Percentiles rank a stretch among this genome's conserved stretches.
These are phyloP conservation scores for Teratosphaeria zuluensis DNA, from an alignment of 2,329 filamentous ascomycete genomes.

Conservation along the genomic window DNA sequence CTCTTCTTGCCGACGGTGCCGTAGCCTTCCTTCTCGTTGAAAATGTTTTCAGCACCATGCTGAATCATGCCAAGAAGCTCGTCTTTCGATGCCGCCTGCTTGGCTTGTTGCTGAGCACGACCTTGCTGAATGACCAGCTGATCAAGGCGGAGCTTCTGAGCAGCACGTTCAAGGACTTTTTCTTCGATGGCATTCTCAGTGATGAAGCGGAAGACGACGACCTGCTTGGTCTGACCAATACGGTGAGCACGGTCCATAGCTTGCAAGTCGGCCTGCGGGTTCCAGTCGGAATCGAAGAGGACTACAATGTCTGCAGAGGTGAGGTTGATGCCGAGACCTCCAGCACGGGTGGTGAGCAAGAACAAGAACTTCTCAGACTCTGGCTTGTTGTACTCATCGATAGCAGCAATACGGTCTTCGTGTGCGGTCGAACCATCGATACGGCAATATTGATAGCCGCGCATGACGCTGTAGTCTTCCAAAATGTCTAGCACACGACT, in stretches of 20 bases:
- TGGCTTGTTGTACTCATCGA: conserved; percentile 96
- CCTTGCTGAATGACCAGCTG: conserved; percentile 98
- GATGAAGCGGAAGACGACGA: conserved; percentile 90
- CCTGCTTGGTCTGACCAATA: conserved; percentile 97
- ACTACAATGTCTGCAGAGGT: conserved; percentile 93
- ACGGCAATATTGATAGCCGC: conserved; percentile 88
- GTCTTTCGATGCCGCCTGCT: conserved; percentile 89
- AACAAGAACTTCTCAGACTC: conserved; percentile 96
- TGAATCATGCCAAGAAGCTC: conserved; percentile 97
- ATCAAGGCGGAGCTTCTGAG: conserved; percentile 91
- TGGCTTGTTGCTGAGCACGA: conserved; percentile 78
- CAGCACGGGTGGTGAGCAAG: conserved; percentile 85
- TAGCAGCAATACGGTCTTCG: conserved; percentile 92
- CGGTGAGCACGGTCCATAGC: conserved; percentile 98
- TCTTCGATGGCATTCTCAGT: conserved; percentile 98
- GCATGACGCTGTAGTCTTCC: conserved; percentile 96
- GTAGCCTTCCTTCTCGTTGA: conserved; percentile 57
- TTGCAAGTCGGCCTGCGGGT: conserved; percentile 93
- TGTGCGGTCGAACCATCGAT: conserved; percentile 96
- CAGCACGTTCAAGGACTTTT: conserved; percentile 91
- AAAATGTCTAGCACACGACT: conserved; percentile 92
- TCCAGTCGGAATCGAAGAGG: conserved; percentile 97
- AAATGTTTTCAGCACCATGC: conserved; percentile 92
- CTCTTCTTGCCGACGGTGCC: conserved; percentile 50
- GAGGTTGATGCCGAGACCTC: conserved; percentile 92